Percentiles rank a stretch among this genome's conserved stretches.
Conservation (phyloP, 306 rosid genomes). For the Quillaja saponaria region DNA sequence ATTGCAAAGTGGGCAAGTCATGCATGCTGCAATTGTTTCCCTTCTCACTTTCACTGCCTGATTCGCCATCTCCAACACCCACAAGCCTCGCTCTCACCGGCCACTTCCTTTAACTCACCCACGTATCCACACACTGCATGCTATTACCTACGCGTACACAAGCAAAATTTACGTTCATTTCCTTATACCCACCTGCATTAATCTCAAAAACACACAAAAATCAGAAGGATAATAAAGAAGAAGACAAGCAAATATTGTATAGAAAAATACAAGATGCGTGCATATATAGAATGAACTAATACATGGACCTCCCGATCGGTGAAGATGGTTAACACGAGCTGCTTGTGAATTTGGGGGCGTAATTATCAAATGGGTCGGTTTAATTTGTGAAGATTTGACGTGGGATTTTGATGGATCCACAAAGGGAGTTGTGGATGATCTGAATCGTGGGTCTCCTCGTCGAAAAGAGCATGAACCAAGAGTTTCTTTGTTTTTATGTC, state of each 20-base stretch:
- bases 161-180: conserved; percentile 64
- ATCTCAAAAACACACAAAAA: conserved; percentile 16
- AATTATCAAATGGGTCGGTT: conserved; percentile 52
- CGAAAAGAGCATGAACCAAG: conserved; percentile 70
- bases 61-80: conserved; percentile 64
- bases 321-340: conserved; percentile 28
- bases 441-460: conserved; percentile 69
- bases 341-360: conserved; percentile 19
- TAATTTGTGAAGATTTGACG: conserved; percentile 59
- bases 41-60: conserved; percentile 63
- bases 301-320: conserved; percentile 32
- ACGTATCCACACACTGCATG: conserved; percentile 69
- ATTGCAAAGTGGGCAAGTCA: conserved; percentile 87
- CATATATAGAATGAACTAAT: conserved; percentile 17
- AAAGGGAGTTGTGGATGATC: conserved; percentile 52
- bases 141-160: conserved; percentile 20
- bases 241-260: conserved; percentile 3
- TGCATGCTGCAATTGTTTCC: conserved; percentile 79
- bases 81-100: conserved; percentile 21
- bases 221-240: conserved; percentile 15
- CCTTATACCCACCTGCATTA: conserved; percentile 41
- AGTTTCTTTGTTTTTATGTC: conserved; percentile 29
- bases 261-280: conserved; percentile 14
- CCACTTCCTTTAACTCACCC: conserved; percentile 25
- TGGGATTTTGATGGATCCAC: conserved; percentile 60